Percentiles rank a stretch among this genome's conserved stretches.
These are phyloP conservation scores for Fusarium compactum DNA, from an alignment of 2,329 filamentous ascomycete species.

Conservation along the genomic window DNA sequence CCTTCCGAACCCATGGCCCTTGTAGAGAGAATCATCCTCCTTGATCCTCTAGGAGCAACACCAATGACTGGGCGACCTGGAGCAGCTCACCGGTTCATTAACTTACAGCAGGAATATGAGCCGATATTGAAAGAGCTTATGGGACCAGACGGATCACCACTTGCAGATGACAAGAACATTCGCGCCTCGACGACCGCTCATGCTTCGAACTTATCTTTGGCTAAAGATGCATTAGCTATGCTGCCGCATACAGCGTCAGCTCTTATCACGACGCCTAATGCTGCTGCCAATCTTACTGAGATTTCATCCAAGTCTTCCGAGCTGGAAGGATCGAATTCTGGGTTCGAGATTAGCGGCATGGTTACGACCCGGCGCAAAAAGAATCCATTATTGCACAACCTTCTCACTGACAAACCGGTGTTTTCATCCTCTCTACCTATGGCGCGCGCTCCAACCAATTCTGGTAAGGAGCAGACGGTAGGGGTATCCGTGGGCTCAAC, in stretches of 20 bases:
- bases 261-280: conserved; percentile 86
- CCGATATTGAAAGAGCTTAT: conserved; percentile 73
- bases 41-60: conserved; percentile 88
- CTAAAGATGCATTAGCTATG: conserved; percentile 76
- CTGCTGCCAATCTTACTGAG: conserved; percentile 70
- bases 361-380: conserved; percentile 67
- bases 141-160: conserved; percentile 46
- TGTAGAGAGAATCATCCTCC: conserved; percentile 86
- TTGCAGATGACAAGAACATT: conserved; percentile 49
- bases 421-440: conserved; percentile 91
- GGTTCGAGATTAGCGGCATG: conserved; percentile 61
- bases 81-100: conserved; percentile 75
- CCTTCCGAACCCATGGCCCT: conserved; percentile 65
- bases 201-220: conserved; percentile 78
- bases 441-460: conserved; percentile 65
- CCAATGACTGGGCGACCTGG: conserved; percentile 67
- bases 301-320: conserved; percentile 53
- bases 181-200: conserved; percentile 58
- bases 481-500: conserved; percentile 69
- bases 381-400: conserved; percentile 94
- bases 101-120: conserved; percentile 89
- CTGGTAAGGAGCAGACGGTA: conserved; percentile 23
- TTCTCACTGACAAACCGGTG: conserved; percentile 93
- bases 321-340: conserved; percentile 62
- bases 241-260: conserved; percentile 88